A percentile compares a stretch with the other conserved stretches of the same genome.
Evolutionary conservation across 108 stramenopile species (phyloP).

Genomic region (Cylindrotheca fusiformis): DNA sequence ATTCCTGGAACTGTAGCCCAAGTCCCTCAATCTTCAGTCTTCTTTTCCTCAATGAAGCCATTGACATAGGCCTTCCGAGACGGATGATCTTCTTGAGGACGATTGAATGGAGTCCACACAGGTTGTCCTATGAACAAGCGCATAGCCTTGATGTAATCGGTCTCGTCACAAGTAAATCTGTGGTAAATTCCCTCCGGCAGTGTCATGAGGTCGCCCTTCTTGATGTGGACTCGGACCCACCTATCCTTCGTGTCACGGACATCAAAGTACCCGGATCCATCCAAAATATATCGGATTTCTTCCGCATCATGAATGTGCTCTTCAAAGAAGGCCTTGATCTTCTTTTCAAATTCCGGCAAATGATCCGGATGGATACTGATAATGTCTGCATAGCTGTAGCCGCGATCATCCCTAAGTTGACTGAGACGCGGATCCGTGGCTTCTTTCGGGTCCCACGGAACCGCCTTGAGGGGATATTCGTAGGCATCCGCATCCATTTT

Average conservation of each 20-base stretch:
- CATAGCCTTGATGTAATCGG: constrained; percentile 90
- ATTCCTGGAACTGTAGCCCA: too few species aligned
- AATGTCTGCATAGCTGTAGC: constrained; percentile 90
- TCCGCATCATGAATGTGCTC: constrained; percentile 98
- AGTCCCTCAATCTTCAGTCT: constrained; percentile 24
- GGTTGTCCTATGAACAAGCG: constrained; percentile 93
- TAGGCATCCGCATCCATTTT: constrained; percentile 78
- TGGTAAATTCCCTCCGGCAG: constrained; percentile 94
- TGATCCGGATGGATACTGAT: constrained; percentile 90
- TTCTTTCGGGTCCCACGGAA: constrained; percentile 86
- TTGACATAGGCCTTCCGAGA: constrained; percentile 72
- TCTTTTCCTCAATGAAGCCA: constrained; percentile 61
- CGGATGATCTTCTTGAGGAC: constrained; percentile 81
- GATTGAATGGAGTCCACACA: constrained; percentile 96
- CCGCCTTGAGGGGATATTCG: constrained; percentile 68
- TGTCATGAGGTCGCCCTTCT: constrained; percentile 94
- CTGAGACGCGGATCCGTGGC: constrained; percentile 70
- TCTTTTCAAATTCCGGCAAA: constrained; percentile 79
- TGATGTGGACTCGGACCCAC: constrained; percentile 92
- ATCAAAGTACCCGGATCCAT: constrained; percentile 91
- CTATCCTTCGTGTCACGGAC: constrained; percentile 79
- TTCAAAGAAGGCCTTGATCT: constrained; percentile 91
- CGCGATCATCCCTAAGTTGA: constrained; percentile 64
- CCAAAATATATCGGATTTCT: constrained; percentile 94
- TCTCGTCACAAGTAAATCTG: constrained; percentile 89